Percentiles rank a stretch among this genome's conserved stretches.
Evolutionary conservation across 2,329 filamentous ascomycete genomes (phyloP).

Genomic region (Neofusicoccum sp.): DNA sequence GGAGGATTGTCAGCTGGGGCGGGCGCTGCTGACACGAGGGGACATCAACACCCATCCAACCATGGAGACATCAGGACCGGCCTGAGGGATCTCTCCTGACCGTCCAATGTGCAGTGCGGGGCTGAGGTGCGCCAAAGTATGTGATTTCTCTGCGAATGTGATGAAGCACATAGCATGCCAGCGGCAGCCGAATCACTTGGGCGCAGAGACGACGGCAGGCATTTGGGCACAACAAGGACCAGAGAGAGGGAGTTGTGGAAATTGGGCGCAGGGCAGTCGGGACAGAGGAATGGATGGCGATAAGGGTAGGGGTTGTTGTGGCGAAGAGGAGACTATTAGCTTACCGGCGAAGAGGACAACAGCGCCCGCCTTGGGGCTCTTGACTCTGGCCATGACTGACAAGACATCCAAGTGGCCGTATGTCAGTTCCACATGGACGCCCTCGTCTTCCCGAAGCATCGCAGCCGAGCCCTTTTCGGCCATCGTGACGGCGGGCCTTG

Average conservation of each 20-base stretch:
- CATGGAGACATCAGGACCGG: not conserved
- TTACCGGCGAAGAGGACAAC: constrained; percentile 74
- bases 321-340: not conserved
- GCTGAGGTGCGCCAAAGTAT: not conserved
- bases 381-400: constrained; percentile 63
- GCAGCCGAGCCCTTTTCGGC: not conserved
- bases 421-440: constrained; percentile 68
- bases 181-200: not conserved
- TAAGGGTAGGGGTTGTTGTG: not conserved
- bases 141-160: constrained; percentile 4
- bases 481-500: not conserved
- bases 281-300: constrained; percentile 11
- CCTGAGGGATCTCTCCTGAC: not conserved
- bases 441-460: constrained; percentile 38
- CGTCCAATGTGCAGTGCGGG: not conserved
- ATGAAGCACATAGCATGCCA: constrained; percentile 13
- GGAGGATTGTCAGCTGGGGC: not conserved
- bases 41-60: not conserved
- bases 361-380: constrained; percentile 70
- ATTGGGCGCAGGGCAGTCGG: no score
- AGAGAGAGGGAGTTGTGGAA: not conserved
- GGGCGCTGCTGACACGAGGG: not conserved
- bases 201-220: not conserved
- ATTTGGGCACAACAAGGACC: not conserved
- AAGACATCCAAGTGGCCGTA: constrained; percentile 58